A percentile compares a stretch with the other conserved stretches of the same genome.
Evolutionary conservation across 768 basidiomycete species (phyloP).

Genomic region (Lanmaoa pseudosensibilis): DNA sequence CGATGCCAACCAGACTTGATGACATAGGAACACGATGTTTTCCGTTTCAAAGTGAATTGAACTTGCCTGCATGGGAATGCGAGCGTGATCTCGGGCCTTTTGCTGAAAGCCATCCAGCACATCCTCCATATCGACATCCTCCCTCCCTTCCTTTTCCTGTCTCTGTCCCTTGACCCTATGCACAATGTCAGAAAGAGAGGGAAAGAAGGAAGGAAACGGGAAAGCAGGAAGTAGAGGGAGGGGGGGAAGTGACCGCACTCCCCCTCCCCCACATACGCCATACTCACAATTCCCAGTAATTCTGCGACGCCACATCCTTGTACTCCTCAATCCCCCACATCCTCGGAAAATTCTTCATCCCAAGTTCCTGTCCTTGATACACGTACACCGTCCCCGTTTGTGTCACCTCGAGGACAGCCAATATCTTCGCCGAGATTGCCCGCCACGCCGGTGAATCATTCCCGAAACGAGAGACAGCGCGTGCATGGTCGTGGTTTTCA

Average conservation of each 20-base stretch:
- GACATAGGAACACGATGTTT: not conserved
- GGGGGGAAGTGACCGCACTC: too few relatives aligned
- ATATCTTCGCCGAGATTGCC: constrained; percentile 58
- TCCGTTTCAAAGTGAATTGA: not conserved
- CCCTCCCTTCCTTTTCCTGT: constrained; percentile 28
- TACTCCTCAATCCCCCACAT: constrained; percentile 72
- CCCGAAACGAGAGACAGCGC: constrained; percentile 65
- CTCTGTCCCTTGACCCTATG: constrained; percentile 43
- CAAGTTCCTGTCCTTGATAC: constrained; percentile 77
- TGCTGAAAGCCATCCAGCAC: constrained; percentile 54
- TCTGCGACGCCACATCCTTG: constrained; percentile 63
- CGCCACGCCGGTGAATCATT: constrained; percentile 61
- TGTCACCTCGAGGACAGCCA: constrained; percentile 59
- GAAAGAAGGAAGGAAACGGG: not conserved
- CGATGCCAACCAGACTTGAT: too few relatives aligned
- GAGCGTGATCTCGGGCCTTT: constrained; percentile 71
- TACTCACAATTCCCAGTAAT: constrained; percentile 56
- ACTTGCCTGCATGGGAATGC: constrained; percentile 66
- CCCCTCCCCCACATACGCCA: not conserved
- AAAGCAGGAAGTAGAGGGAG: too few relatives aligned
- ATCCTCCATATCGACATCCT: constrained; percentile 60
- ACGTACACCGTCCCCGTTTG: constrained; percentile 69
- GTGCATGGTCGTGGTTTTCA: constrained; percentile 70
- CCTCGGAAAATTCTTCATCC: constrained; percentile 59
- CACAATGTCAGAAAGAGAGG: not conserved